Conservation (phyloP, 2,329 filamentous ascomycete genomes). For the Biscogniauxia marginata region DNA sequence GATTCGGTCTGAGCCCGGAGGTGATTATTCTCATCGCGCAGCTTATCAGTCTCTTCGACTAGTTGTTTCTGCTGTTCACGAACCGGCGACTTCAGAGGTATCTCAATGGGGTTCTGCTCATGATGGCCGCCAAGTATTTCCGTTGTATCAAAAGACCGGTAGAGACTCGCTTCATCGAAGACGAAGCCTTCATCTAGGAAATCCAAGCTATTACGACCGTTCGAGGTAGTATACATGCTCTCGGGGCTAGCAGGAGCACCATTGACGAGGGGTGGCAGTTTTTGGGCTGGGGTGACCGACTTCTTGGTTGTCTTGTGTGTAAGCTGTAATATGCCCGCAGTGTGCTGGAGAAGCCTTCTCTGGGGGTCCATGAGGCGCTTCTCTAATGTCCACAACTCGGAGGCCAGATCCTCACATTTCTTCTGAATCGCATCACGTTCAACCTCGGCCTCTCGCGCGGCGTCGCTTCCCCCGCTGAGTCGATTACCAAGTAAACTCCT, state of each 20-base stretch:
- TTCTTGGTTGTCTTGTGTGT: slow-evolving; percentile 77
- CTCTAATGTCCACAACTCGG: slow-evolving; percentile 77
- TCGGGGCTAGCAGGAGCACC: slow-evolving; percentile 73
- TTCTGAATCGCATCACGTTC: slow-evolving; percentile 73
- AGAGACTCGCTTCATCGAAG: slow-evolving; percentile 77
- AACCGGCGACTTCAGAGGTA: slow-evolving; percentile 57
- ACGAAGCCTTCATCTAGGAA: slow-evolving; percentile 55
- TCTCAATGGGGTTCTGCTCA: slow-evolving; percentile 49
- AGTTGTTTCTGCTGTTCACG: slow-evolving; percentile 53
- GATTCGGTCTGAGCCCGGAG: slow-evolving; percentile 36
- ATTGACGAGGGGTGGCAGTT: slow-evolving; percentile 41
- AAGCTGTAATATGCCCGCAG: slow-evolving; percentile 85
- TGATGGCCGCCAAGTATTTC: slow-evolving; percentile 43
- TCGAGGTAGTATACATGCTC: slow-evolving; percentile 69
- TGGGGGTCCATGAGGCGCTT: slow-evolving; percentile 74
- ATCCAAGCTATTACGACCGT: slow-evolving; percentile 59
- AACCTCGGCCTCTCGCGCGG: slow-evolving; percentile 63
- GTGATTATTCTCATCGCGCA: slow-evolving; percentile 45
- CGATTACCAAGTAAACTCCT: slow-evolving; percentile 51
- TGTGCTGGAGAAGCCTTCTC: slow-evolving; percentile 78
- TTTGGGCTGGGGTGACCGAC: slow-evolving; percentile 42
- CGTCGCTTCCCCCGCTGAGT: slow-evolving; percentile 46
- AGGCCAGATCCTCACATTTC: slow-evolving; percentile 81
- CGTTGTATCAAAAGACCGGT: slow-evolving; percentile 65
- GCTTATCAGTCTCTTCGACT: slow-evolving; percentile 45